Percentiles rank a stretch among this genome's conserved stretches.
phyloP scores from a whole-genome alignment of 192 early-diverging fungal genomes.

The Chytriomyces sp. region DNA sequence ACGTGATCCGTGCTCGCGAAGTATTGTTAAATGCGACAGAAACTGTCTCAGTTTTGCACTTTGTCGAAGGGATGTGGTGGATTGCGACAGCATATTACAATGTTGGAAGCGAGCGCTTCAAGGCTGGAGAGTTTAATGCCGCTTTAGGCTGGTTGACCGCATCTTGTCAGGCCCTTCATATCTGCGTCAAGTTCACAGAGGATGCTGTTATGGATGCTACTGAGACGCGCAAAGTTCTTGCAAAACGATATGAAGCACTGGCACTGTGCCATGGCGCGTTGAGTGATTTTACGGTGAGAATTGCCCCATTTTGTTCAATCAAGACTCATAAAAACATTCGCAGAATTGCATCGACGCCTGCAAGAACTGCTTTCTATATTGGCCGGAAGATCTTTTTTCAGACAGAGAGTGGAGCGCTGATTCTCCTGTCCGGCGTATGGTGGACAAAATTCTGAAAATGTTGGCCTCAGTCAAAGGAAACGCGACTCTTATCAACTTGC shows the following conservation, averaged over 20 bases:
- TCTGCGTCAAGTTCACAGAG: not conserved
- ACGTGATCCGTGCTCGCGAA: constrained; percentile 1
- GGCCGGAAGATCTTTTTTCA: not conserved
- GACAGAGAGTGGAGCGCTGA: not conserved
- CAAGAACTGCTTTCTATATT: constrained; percentile 6
- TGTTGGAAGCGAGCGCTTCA: constrained; percentile 47
- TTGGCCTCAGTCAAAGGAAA: not conserved
- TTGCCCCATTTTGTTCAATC: not conserved
- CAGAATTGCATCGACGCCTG: not conserved
- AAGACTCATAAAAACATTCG: not conserved
- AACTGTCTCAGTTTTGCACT: too few relatives aligned
- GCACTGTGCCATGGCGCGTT: constrained; percentile 41
- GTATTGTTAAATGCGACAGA: constrained; percentile 31
- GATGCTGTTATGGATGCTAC: constrained; percentile 1
- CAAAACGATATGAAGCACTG: constrained; percentile 51
- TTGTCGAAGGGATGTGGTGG: constrained; percentile 50
- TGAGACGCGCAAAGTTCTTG: constrained; percentile 34
- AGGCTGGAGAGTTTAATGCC: not conserved
- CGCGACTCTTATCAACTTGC: not conserved
- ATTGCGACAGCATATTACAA: constrained; percentile 56
- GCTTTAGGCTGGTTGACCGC: constrained; percentile 9
- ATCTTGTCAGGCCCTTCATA: not conserved
- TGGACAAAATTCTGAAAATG: constrained; percentile 1
- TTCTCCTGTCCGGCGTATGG: not conserved
- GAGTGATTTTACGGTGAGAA: constrained; percentile 37